Evolutionary conservation across 495 filamentous ascomycete genomes (phyloP), one percentile per base, ranked within the genome.

Genomic region (Talaromyces liani): DNA sequence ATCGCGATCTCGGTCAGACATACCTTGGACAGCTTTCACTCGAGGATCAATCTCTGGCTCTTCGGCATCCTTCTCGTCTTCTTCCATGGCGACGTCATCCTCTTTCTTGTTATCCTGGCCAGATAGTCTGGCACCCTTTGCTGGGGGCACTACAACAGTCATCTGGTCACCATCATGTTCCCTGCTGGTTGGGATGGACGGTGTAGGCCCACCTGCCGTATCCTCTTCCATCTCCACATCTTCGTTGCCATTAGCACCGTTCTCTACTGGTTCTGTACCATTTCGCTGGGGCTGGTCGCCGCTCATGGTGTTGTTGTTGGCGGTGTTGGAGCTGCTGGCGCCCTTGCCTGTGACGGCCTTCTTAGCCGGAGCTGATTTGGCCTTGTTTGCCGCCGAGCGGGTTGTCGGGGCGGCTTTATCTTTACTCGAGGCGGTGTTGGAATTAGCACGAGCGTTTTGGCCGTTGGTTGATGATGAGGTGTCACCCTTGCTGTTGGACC

Each of bases 201-300:
- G 78, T 77, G 73, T 79, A 78, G 78, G 75, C 78, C 72, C 78
- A 77, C 77, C 81, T 74, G 80, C 80, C 75, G 82, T 84, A 77
- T 89, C 87, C 77, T 90, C 88, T 74, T 85, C 87, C 89, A 92
- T 92, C 72, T 91, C 89, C 67, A 91, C 83, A 75, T 92, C 90
- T 66, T 92, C 86, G 64, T 84, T 84, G 67, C 87, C 86, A 71
- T 89, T 85, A 75, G 90, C 81, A 67, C 88, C 85, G 76, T 91
- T 91, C 75, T 90, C 86, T 61, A 86, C 79, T 63, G 88, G 85
- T 67, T 91, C 85, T 60, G 85, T 87, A 65, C 87, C 86, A 77
- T 89, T 89, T 61, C 77, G 78, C 72, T 88, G 87, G 71, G 87
- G 87, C 73, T 88, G 87, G 70, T 90, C 89, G 47, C 76, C 75